Base-by-base conservation (phyloP, 352 stramenopile species). In the Pythium volutum region DNA sequence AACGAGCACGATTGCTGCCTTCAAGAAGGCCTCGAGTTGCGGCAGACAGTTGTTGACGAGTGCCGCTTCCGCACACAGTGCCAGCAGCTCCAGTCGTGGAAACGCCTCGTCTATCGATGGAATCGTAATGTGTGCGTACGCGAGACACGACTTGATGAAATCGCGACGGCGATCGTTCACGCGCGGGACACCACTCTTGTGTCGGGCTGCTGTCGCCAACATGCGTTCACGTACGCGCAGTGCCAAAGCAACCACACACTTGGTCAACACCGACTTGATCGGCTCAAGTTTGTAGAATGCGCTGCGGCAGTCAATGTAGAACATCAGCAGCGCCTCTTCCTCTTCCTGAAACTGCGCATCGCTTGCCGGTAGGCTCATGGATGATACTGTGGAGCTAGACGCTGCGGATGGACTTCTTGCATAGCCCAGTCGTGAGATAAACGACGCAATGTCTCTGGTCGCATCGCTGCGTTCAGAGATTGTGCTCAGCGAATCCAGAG, bases 81-180 rank as follows among this genome's bases (percentile, higher is more conserved):
- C 67, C 55, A 93, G 69, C 18, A 97, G 62, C 29, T 93, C 60
- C 10, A 97, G 60, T 36, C 84, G 85, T 18, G 76, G 58, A 16
- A 76, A 71, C 2, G 64, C 27, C 6, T 76, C 54, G 1, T 76
- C 62, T 25, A 97, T 87, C 22, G 81, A 93, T 25, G 90, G 90
- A 23, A 96, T 95, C 29, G 87, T 97, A 54, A 97, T 91, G 59
- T 96, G 86, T 11, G 81, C 81, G 54, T 91, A 97, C 7, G 90
- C 90, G n/a, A 96, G 64, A 54, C 88, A 96, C 3, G 85, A 94
- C 50, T 96, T 95, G 63, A 95, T 76, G 34, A 97, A 94, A 42
- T 77, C 73, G 4, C 79, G 74, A n/a, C 72, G 68, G 7, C 63
- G 66, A 57, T 87, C 73, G 23, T 34, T 34, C 9, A 60, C 68